phyloP scores from a whole-genome alignment of 176 grass and related monocot genomes.

The Eremochloa ophiuroides region DNA sequence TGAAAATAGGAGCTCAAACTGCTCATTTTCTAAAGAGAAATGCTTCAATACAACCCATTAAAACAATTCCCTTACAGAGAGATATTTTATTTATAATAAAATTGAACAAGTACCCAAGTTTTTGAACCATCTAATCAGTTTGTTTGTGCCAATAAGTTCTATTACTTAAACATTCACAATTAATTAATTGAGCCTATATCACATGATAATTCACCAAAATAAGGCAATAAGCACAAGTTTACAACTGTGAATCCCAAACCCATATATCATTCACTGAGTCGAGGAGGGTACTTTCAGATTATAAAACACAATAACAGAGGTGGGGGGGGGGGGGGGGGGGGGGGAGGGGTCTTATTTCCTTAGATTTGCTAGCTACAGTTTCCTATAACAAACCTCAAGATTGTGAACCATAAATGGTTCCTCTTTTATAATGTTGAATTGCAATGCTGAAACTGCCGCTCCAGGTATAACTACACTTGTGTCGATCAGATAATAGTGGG shows the following conservation, averaged over 20 bases:
- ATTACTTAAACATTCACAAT: neutral
- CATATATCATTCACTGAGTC: constrained; percentile 3
- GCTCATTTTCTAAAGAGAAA: neutral
- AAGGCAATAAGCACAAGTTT: neutral
- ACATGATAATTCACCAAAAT: neutral
- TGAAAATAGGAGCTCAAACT: constrained; percentile 12
- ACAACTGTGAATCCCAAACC: neutral
- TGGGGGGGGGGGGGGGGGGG: too few species aligned
- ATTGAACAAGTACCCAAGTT: neutral
- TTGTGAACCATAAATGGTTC: constrained; percentile 76
- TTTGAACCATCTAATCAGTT: neutral
- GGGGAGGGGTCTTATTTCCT: neutral
- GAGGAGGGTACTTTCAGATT: neutral
- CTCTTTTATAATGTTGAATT: constrained; percentile 93
- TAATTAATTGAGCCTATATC: neutral
- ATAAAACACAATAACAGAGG: neutral
- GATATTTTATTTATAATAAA: neutral
- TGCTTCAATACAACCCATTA: neutral
- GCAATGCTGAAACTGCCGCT: constrained; percentile 76
- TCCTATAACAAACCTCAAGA: constrained; percentile 61
- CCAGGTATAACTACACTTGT: constrained; percentile 87
- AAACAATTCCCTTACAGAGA: neutral
- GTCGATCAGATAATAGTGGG: constrained; percentile 96
- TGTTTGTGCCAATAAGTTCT: neutral
- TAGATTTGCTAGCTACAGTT: neutral